Evolutionary conservation across 768 basidiomycete genomes (phyloP).

Genomic region (Lactarius tabidus): DNA sequence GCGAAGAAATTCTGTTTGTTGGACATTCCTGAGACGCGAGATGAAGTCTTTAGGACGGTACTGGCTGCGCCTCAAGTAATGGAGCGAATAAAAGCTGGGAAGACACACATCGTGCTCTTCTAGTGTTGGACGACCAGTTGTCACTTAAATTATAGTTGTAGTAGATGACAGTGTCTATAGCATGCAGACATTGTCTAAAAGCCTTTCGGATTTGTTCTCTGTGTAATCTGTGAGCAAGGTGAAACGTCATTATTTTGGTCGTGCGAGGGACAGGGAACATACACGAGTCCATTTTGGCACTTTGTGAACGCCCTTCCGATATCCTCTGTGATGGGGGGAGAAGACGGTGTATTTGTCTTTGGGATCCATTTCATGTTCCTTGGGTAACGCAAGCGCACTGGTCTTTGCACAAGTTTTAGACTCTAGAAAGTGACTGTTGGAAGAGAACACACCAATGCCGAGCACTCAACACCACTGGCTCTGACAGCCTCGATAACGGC

Average conservation of each 20-base stretch:
- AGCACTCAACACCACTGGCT: slow-evolving; percentile 74
- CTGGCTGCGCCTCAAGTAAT: slow-evolving; percentile 58
- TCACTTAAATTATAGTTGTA: slow-evolving; percentile 9
- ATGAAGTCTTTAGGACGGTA: slow-evolving; percentile 74
- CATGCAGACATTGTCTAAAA: slow-evolving; percentile 46
- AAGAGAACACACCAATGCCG: slow-evolving; percentile 58
- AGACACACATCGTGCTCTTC: slow-evolving; percentile 77
- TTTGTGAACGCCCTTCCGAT: slow-evolving; percentile 93
- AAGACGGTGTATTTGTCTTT: slow-evolving; percentile 96
- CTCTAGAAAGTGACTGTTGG: not conserved
- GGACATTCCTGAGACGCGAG: slow-evolving; percentile 80
- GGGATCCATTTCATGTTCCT: slow-evolving; percentile 88
- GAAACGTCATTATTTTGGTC: not conserved
- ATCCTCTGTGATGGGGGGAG: slow-evolving; percentile 61
- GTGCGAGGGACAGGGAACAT: slow-evolving; percentile 30
- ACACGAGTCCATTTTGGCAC: slow-evolving; percentile 98
- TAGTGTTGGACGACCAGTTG: slow-evolving; percentile 32
- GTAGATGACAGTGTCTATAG: not conserved
- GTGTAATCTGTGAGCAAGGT: slow-evolving; percentile 57
- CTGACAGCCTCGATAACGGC: slow-evolving; percentile 85
- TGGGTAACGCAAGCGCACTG: slow-evolving; percentile 78
- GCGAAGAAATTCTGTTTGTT: slow-evolving; percentile 70
- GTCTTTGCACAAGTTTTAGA: slow-evolving; percentile 41
- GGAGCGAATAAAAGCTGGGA: slow-evolving; percentile 64
- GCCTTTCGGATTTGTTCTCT: slow-evolving; percentile 85